Evolutionary conservation across 108 stramenopile genomes (phyloP).

Genomic region (Nitzschia putrida): DNA sequence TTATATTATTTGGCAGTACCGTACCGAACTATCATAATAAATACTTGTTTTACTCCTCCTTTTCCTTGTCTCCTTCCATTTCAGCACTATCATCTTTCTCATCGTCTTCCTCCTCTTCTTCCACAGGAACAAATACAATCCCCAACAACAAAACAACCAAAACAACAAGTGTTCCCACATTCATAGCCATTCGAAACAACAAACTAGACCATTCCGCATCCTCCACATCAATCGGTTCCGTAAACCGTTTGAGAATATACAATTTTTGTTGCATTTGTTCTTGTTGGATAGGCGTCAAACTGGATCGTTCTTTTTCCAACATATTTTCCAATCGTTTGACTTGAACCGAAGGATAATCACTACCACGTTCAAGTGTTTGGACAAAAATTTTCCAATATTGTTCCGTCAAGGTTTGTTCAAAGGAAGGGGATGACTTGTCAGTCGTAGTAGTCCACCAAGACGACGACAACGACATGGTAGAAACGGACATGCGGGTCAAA

Average conservation of each 20-base stretch:
- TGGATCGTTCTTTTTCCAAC: slow-evolving; percentile 3
- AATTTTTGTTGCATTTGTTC: slow-evolving; percentile 14
- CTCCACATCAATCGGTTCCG: background rate
- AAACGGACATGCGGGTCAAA: background rate
- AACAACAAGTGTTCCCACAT: slow-evolving; percentile 3
- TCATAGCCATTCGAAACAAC: background rate
- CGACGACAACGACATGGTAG: too few relatives aligned
- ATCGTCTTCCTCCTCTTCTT: slow-evolving; percentile 20
- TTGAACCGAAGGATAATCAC: slow-evolving; percentile 1
- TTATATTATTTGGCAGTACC: too few relatives aligned
- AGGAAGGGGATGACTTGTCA: background rate
- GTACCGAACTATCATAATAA: too few relatives aligned
- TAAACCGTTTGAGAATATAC: slow-evolving; percentile 4
- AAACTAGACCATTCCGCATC: background rate
- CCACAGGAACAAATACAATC: background rate
- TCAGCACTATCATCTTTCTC: slow-evolving; percentile 1
- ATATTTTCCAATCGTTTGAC: slow-evolving; percentile 21
- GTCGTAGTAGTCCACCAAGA: too few relatives aligned
- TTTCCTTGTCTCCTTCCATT: background rate
- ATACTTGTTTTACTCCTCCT: background rate
- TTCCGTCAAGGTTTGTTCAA: slow-evolving; percentile 9
- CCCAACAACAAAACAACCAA: slow-evolving; percentile 14
- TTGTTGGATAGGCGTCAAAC: background rate
- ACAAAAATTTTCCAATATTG: background rate
- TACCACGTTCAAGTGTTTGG: slow-evolving; percentile 11